phyloP scores from a whole-genome alignment of 2,329 filamentous ascomycete genomes.

The Fusarium nodosum region DNA sequence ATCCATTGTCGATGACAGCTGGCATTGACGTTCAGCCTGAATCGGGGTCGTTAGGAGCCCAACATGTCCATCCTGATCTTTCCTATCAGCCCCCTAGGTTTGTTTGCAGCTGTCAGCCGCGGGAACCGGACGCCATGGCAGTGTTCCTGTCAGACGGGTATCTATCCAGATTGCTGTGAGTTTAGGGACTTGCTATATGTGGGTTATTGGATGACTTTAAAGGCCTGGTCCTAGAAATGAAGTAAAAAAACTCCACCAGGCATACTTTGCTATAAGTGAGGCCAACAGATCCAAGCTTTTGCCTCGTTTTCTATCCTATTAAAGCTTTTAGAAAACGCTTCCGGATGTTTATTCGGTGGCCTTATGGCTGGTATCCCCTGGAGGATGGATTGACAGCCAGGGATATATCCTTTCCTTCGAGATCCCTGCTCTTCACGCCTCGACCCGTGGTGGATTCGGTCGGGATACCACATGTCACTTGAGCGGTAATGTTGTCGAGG shows the following conservation, averaged over 20 bases:
- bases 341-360: background rate
- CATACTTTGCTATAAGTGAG: conserved; percentile 6
- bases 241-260: conserved; percentile 8
- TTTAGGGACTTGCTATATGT: conserved; percentile 20
- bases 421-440: conserved; percentile 17
- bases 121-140: conserved; percentile 22
- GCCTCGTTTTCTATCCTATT: conserved; percentile 17
- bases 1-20: conserved; percentile 4
- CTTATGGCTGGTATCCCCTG: background rate
- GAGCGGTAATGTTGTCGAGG: background rate
- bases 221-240: conserved; percentile 3
- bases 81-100: conserved; percentile 10
- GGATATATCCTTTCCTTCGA: conserved; percentile 4
- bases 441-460: conserved; percentile 1
- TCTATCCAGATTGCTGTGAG: conserved; percentile 18
- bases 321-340: background rate
- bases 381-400: conserved; percentile 7
- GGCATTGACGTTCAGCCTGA: conserved; percentile 9
- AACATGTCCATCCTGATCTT: conserved; percentile 1
- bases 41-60: conserved; percentile 30
- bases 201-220: conserved; percentile 42
- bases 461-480: conserved; percentile 3
- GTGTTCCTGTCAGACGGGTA: conserved; percentile 8
- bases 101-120: conserved; percentile 1
- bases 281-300: conserved; percentile 8